phyloP scores from a whole-genome alignment of 208 protist genomes.

The Trypanosoma scelopori region DNA sequence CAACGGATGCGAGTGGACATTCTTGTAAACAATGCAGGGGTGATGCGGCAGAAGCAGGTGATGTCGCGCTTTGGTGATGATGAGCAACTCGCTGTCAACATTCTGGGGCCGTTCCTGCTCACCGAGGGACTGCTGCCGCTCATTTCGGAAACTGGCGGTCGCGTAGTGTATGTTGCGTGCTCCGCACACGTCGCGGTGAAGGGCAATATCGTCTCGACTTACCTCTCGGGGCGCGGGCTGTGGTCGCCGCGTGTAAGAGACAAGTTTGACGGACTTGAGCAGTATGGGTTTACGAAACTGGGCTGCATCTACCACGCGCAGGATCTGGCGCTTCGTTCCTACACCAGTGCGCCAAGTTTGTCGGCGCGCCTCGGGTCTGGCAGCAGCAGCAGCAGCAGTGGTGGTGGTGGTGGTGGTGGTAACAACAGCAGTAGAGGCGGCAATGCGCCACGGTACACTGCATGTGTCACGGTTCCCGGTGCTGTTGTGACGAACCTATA shows the following conservation, averaged over 20 bases:
- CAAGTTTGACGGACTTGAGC: conserved; percentile 76
- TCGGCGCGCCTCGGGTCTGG: conserved; percentile 7
- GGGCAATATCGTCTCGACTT: conserved; percentile 55
- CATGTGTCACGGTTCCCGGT: conserved; percentile 71
- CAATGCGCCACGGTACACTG: conserved; percentile 52
- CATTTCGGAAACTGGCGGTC: conserved; percentile 52
- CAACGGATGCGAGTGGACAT: conserved; percentile 45
- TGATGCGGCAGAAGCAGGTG: conserved; percentile 53
- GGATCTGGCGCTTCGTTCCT: conserved; percentile 71
- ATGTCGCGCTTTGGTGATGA: conserved; percentile 78
- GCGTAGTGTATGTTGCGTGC: conserved; percentile 78
- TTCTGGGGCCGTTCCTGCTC: conserved; percentile 70
- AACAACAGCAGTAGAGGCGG: conserved; percentile 18
- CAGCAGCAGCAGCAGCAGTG: conserved; percentile 16
- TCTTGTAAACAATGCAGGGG: conserved; percentile 71
- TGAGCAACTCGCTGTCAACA: conserved; percentile 74
- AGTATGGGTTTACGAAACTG: conserved; percentile 87
- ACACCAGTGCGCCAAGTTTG: conserved; percentile 27
- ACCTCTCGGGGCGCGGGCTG: conserved; percentile 69
- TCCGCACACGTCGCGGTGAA: conserved; percentile 65
- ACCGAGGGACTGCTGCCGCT: conserved; percentile 80
- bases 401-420: conserved; percentile 10
- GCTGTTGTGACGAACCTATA: conserved; percentile 77
- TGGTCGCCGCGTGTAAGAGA: conserved; percentile 59
- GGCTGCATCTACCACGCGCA: conserved; percentile 84